Conservation (phyloP, 305 asterid genomes). For the Fraxinus nigra region DNA sequence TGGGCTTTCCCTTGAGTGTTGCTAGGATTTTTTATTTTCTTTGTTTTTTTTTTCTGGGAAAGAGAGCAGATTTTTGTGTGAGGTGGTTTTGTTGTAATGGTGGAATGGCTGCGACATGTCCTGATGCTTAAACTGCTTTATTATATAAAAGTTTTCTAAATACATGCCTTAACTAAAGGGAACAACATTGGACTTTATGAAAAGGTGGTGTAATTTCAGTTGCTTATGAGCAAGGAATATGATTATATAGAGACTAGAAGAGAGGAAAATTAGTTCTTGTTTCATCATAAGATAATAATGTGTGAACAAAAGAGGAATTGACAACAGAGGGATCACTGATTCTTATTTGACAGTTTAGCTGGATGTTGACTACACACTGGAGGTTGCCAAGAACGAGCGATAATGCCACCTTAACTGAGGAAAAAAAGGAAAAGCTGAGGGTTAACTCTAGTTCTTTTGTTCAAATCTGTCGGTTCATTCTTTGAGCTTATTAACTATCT, state of each 20-base stretch:
- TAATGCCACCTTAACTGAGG: neutral
- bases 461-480: neutral
- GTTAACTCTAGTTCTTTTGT: neutral
- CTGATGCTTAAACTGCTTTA: neutral
- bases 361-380: neutral
- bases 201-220: neutral
- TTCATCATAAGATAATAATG: neutral
- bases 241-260: neutral
- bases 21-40: neutral
- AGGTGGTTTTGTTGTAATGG: neutral
- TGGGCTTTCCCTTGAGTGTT: neutral
- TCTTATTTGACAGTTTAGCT: constrained; percentile 1
- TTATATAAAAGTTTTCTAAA: neutral
- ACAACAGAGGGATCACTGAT: neutral
- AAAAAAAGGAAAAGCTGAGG: neutral
- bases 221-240: neutral
- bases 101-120: neutral
- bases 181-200: neutral
- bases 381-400: neutral
- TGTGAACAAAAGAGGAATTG: neutral
- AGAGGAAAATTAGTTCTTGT: neutral
- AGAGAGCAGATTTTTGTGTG: neutral
- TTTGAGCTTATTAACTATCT: neutral
- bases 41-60: neutral
- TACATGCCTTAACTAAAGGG: neutral